Conservation (phyloP, 495 filamentous ascomycete species). For the Halenospora varia region DNA sequence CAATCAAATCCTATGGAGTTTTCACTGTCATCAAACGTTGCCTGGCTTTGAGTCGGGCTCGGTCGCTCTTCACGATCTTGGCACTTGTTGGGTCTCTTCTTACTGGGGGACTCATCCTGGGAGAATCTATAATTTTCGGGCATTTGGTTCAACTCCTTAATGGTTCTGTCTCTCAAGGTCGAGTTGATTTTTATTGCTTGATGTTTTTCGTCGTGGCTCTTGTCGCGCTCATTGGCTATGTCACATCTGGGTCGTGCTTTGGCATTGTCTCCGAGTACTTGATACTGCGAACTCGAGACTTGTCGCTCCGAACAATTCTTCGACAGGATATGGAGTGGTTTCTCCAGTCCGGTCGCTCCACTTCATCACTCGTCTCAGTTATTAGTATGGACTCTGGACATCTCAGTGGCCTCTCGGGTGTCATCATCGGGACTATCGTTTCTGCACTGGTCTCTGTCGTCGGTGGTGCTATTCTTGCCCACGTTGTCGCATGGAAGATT, state of each 20-base stretch:
- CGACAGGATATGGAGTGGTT: constrained; percentile 54
- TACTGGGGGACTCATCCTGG: constrained; percentile 44
- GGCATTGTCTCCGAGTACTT: constrained; percentile 50
- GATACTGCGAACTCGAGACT: constrained; percentile 43
- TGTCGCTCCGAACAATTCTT: constrained; percentile 48
- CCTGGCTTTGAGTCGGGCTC: constrained; percentile 8
- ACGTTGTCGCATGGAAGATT: constrained; percentile 60
- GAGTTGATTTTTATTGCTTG: constrained; percentile 45
- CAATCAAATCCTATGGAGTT: neutral
- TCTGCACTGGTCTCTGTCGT: constrained; percentile 38
- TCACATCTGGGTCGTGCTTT: constrained; percentile 43
- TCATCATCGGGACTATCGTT: constrained; percentile 37
- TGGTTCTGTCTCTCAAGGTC: constrained; percentile 26
- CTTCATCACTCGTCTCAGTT: constrained; percentile 41
- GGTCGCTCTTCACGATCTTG: constrained; percentile 18
- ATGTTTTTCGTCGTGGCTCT: constrained; percentile 55
- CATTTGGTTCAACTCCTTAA: constrained; percentile 35
- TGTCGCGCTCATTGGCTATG: constrained; percentile 50
- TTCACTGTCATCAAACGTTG: constrained; percentile 17
- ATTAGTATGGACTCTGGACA: constrained; percentile 48
- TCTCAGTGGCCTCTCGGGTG: constrained; percentile 39
- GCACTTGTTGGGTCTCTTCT: constrained; percentile 26
- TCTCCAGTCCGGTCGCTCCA: constrained; percentile 42
- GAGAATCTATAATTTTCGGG: constrained; percentile 51
- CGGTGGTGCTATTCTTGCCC: constrained; percentile 49